A percentile compares a stretch with the other conserved stretches of the same genome.
phyloP scores from a whole-genome alignment of 129 eudicot species.

The Arctium lappa region DNA sequence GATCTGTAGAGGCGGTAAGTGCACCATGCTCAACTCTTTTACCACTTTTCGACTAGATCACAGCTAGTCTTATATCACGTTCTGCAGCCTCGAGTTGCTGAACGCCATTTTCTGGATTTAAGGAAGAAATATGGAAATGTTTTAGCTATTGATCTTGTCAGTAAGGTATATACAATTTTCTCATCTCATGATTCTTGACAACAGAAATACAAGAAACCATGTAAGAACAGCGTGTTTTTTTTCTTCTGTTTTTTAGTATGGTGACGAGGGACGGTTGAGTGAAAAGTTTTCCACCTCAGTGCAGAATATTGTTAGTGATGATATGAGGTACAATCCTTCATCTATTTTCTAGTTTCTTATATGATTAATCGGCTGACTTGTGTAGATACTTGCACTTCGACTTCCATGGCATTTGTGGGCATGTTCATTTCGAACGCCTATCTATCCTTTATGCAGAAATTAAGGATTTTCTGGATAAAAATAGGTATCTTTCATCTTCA shows the following conservation, averaged over 20 bases:
- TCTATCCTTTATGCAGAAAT: constrained; percentile 69
- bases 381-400: constrained; percentile 78
- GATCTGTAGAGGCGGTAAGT: constrained; percentile 60
- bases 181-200: neutral
- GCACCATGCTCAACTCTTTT: neutral
- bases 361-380: constrained; percentile 9
- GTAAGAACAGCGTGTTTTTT: neutral
- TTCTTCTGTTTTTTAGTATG: constrained; percentile 36
- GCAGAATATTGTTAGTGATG: constrained; percentile 58
- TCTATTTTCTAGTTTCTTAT: neutral
- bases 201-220: neutral
- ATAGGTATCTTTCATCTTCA: constrained; percentile 45
- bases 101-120: constrained; percentile 65
- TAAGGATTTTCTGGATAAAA: constrained; percentile 53
- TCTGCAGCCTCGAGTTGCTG: constrained; percentile 65
- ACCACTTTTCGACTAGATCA: neutral
- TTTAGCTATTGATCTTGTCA: constrained; percentile 68
- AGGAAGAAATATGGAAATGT: constrained; percentile 88
- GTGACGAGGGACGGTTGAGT: constrained; percentile 67
- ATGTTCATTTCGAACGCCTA: constrained; percentile 63
- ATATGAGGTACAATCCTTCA: constrained; percentile 45
- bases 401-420: constrained; percentile 76
- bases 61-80: neutral
- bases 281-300: constrained; percentile 52
- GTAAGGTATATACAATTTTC: constrained; percentile 41